Conservation (phyloP, 805 yeast species). For the Sugiyamaella floridensis region DNA sequence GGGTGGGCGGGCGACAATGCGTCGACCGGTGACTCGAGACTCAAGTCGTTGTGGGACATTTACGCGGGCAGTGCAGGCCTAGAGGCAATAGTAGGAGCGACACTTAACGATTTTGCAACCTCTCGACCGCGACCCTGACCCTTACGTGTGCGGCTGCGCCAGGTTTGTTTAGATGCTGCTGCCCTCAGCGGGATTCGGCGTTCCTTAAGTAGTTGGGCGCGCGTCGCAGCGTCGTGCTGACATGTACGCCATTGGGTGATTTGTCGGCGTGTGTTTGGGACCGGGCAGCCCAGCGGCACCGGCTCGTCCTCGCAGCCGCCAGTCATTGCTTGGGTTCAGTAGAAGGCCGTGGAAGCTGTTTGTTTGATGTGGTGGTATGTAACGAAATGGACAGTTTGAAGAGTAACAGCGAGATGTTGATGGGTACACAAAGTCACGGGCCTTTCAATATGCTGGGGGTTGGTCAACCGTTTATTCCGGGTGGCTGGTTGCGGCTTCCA, state of each 20-base stretch:
- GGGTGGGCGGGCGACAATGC: background rate
- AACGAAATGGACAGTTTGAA: too few species aligned
- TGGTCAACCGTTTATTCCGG: too few species aligned
- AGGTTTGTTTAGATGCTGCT: background rate
- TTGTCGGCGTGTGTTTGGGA: background rate
- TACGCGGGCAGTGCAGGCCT: background rate
- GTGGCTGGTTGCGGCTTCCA: too few species aligned
- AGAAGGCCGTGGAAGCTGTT: too few species aligned
- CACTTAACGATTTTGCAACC: background rate
- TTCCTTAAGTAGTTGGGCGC: conserved; percentile 3
- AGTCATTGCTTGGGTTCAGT: too few species aligned
- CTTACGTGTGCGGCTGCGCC: background rate
- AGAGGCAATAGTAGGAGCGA: background rate
- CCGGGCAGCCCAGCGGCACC: background rate
- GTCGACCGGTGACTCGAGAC: conserved; percentile 3
- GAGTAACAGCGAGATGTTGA: too few species aligned
- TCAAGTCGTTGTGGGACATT: conserved; percentile 3
- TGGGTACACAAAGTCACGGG: too few species aligned
- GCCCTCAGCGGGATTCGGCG: background rate
- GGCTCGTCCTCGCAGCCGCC: too few species aligned
- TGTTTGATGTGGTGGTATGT: too few species aligned
- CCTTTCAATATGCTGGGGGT: too few species aligned
- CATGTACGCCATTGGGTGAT: background rate
- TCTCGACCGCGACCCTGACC: conserved; percentile 2
- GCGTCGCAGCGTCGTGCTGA: background rate